These are phyloP conservation scores for slime mould (Dictyostelium discoideum) DNA, from an alignment of 78 protist genomes.

Conservation along the genomic window dicty_2.7 NC_007088.5:4148501-4149000, in stretches of 20 bases:
- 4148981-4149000: slow-evolving; percentile 33
- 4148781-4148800: slow-evolving; percentile 66
- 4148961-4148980: not conserved
- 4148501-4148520: not conserved
- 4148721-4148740: slow-evolving; percentile 55
- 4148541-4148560: not conserved
- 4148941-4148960: not conserved
- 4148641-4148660: too few relatives aligned
- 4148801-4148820: slow-evolving; percentile 21
- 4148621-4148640: not conserved
- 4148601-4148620: not conserved
- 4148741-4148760: slow-evolving; percentile 50
- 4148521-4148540: not conserved
- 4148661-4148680: not conserved
- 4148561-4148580: slow-evolving; percentile 68
- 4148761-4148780: slow-evolving; percentile 27
- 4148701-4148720: slow-evolving; percentile 24
- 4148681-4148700: not conserved
- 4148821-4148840: not conserved
- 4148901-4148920: not conserved
- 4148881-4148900: not conserved
- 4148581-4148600: not conserved
- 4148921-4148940: not conserved
- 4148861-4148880: not conserved
- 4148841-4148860: not conserved